Base-by-base conservation (phyloP, 805 yeast genomes). In the Cyberlindnera xylosilytica region DNA sequence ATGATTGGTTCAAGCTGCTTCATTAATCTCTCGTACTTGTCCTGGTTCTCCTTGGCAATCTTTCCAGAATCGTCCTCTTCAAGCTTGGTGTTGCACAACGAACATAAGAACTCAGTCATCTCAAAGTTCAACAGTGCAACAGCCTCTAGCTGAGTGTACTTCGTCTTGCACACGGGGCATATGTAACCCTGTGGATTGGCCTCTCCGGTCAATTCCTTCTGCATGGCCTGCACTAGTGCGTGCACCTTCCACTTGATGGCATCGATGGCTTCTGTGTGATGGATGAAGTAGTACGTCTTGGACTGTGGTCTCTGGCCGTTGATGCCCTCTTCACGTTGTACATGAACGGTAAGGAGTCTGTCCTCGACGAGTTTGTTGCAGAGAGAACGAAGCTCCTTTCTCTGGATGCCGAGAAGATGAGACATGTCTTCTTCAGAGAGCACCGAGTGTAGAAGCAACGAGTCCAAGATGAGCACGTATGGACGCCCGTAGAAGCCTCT, bases 241-340 rank as follows among this genome's bases (percentile, higher is more conserved):
- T 91, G 96, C 45, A 91, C 86, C 58, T 90, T 89, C 98, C 98
- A 93, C 64, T 93, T 93, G 60, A 93, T 80, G 4, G 97, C 80
- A 65, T 93, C 99, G 31, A 93, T 87, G 0, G 98, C 95, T 62
- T 89, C 96, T 3, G 97, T 87, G 60, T 78, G 79, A 58, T 88
- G 96, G 41, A 91, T 82, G 62, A 78, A 93, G 65, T 83, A 93
- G 56, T 88, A 88, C 3, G 91, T 84, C 54, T 90, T 75, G 20
- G 82, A 76, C 36, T 81, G 79, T 42, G 83, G 76, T 48, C 96
- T 72, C 47, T 70, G 68, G 43, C 79, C 85, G 12, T 16, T 30
- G 31, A 6, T 31, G 4, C 76, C 79, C 45, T 77, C 84, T 49
- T 79, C 88, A 62, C 84, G 79, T 58, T 85, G 93, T 23, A 74